These are phyloP conservation scores for Paxillus involutus DNA, from an alignment of 768 basidiomycete species.

Conservation along the genomic window DNA sequence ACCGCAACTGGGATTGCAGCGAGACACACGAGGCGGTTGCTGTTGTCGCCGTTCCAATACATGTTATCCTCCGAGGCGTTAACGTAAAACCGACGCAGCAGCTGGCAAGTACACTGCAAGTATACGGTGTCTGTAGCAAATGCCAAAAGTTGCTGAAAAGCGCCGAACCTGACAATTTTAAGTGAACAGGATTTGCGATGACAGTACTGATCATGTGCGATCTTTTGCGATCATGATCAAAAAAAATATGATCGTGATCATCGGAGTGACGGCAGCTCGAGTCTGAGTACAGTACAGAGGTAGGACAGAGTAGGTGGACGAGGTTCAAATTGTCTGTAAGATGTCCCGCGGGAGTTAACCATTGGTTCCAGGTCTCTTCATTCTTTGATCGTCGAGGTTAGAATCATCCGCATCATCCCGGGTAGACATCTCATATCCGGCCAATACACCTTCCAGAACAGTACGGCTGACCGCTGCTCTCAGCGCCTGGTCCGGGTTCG, in stretches of 20 bases:
- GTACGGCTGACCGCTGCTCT: slow-evolving; percentile 57
- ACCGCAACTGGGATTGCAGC: slow-evolving; percentile 11
- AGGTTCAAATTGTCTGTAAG: too few relatives aligned
- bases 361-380: slow-evolving; percentile 28
- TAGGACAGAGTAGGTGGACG: too few relatives aligned
- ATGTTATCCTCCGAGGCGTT: slow-evolving; percentile 12
- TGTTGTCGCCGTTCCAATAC: slow-evolving; percentile 17
- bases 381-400: slow-evolving; percentile 7
- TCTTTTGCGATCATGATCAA: slow-evolving; percentile 36
- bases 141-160: slow-evolving; percentile 1
- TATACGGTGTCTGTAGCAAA: background rate
- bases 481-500: slow-evolving; percentile 68
- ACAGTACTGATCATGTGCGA: slow-evolving; percentile 19
- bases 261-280: slow-evolving; percentile 9
- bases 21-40: slow-evolving; percentile 6
- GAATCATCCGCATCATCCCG: slow-evolving; percentile 8
- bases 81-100: background rate
- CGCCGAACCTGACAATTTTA: slow-evolving; percentile 10
- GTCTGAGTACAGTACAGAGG: background rate
- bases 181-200: slow-evolving; percentile 16
- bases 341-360: too few relatives aligned
- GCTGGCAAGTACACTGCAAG: background rate
- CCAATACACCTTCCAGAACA: slow-evolving; percentile 64
- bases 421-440: slow-evolving; percentile 55
- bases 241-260: slow-evolving; percentile 22